Conservation (phyloP, 1,284 basidiomycete genomes). For the Moesziomyces parantarcticus region DNA sequence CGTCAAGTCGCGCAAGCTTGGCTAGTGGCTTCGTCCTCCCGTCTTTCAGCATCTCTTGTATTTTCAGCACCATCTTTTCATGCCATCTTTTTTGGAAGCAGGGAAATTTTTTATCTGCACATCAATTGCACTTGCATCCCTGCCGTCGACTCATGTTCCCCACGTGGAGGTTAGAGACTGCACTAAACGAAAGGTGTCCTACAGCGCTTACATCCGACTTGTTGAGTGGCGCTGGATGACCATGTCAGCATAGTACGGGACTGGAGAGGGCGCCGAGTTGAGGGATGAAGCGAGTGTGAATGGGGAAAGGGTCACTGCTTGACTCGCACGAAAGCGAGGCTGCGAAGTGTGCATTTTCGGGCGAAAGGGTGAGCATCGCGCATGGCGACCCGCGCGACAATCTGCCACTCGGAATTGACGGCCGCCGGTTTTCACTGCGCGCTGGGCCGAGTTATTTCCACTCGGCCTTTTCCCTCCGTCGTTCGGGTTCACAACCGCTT, state of each 20-base stretch:
- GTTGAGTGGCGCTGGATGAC: too few species aligned
- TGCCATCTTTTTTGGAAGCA: slow-evolving; percentile 8
- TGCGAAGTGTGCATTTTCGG: background rate
- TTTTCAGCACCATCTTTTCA: background rate
- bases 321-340: background rate
- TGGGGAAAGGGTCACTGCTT: background rate
- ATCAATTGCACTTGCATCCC: background rate
- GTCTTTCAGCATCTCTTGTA: background rate
- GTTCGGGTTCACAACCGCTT: background rate
- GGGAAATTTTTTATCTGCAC: slow-evolving; percentile 3
- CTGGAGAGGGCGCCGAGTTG: too few species aligned
- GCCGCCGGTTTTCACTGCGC: background rate
- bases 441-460: background rate
- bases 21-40: slow-evolving; percentile 22
- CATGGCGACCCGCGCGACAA: background rate
- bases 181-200: too few species aligned
- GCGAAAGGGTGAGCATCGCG: background rate
- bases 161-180: too few species aligned
- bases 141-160: background rate
- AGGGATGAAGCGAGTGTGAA: too few species aligned
- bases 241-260: too few species aligned
- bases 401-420: background rate
- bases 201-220: too few species aligned
- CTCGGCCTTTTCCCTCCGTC: too few species aligned
- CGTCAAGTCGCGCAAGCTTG: slow-evolving; percentile 65